Base-by-base conservation (phyloP, 2,329 filamentous ascomycete genomes). In the Parascedosporium putredinis region DNA sequence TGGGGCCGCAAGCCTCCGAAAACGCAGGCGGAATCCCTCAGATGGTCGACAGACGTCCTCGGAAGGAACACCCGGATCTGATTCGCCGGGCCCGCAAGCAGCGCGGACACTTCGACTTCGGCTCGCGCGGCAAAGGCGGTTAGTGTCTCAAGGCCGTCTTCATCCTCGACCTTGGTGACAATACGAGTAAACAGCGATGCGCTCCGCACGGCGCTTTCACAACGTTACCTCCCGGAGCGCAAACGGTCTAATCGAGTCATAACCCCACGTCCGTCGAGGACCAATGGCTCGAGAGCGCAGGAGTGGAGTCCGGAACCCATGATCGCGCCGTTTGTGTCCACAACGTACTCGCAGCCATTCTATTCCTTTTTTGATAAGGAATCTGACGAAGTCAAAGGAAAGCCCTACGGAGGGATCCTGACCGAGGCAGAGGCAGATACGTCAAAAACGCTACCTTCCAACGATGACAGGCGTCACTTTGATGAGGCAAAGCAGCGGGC, bases 351-450 rank as follows among this genome's bases (percentile, higher is more conserved):
- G 1, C 84, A 88, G 53, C 86, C 87, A 1, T 91, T 94, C 60
- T 91, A 91, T 58, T 87, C 87, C 0, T 90, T 96, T 55, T 85
- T 86, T 53, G 91, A 96, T 57, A 87, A 86, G 56, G 91, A 96
- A 57, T 81, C 81, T 16, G 90, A 96, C 52, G 90, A 97, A 59
- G 72, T 82, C 34, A 95, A 94, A 63, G 86, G 86, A 46, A 97
- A 95, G 62, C 93, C 93, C 0, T 98, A 97, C 56, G 93, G 93
- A 24, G 93, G 93, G 1, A 95, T 98, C 47, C 73, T 98, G 24
- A 86, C 79, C 0, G 91, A 97, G 64, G 74, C 76, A 0, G 91
- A 98, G 63, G 90, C 90, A 1, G 91, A 97, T 60, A 98, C 93
- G 0, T 83, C 86, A 2, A 87, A 87, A 59, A 97, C 93, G 0